A percentile compares a stretch with the other conserved stretches of the same genome.
Conservation (phyloP, 805 yeast genomes). For the Lachancea dasiensis region DNA sequence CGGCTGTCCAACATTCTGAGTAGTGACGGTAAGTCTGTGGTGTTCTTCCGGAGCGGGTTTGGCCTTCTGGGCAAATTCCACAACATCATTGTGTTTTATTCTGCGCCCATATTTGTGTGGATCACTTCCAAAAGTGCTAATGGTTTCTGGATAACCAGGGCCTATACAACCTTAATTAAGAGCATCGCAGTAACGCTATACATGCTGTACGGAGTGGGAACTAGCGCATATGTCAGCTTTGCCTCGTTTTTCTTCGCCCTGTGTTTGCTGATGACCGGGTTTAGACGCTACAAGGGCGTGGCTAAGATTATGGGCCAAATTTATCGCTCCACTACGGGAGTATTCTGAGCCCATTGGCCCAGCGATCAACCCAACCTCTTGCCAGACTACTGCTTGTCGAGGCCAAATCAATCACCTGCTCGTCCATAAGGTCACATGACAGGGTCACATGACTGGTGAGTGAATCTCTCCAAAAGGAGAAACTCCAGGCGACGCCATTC, state of each 20-base stretch:
- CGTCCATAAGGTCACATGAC: no score
- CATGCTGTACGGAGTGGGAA: slow-evolving; percentile 25
- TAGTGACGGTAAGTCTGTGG: slow-evolving; percentile 27
- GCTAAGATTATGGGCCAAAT: slow-evolving; percentile 13
- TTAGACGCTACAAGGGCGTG: slow-evolving; percentile 24
- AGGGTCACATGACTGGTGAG: no score
- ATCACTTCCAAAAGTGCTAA: slow-evolving; percentile 4
- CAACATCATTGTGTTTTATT: slow-evolving; percentile 26
- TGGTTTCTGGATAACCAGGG: slow-evolving; percentile 2
- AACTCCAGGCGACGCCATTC: no score
- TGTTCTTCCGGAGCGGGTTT: slow-evolving; percentile 13
- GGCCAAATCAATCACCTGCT: no score
- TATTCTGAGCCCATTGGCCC: slow-evolving; percentile 3
- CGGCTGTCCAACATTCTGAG: slow-evolving; percentile 18
- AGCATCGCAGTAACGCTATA: slow-evolving; percentile 18
- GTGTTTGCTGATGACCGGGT: slow-evolving; percentile 24
- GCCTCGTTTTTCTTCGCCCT: slow-evolving; percentile 29
- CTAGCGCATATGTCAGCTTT: slow-evolving; percentile 26
- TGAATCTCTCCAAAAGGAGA: no score
- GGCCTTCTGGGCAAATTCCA: slow-evolving; percentile 30
- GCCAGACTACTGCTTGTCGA: no score
- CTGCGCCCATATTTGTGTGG: slow-evolving; percentile 18
- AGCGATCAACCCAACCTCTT: not conserved
- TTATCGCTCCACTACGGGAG: slow-evolving; percentile 6
- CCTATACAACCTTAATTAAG: slow-evolving; percentile 20